Conservation (phyloP, 805 yeast species). For the Jamesozyma rosinii region DNA sequence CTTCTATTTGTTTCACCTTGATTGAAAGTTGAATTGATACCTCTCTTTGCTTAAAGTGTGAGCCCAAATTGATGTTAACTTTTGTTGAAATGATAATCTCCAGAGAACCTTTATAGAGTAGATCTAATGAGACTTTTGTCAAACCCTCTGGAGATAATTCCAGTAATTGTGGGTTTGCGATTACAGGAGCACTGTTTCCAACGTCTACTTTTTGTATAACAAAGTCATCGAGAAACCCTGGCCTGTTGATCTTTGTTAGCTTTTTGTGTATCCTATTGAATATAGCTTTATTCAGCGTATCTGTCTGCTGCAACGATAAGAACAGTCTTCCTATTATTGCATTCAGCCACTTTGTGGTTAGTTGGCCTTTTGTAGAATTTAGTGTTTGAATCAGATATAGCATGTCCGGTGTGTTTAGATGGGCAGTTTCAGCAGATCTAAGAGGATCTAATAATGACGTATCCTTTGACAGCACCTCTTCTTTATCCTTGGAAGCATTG, state of each 20-base stretch:
- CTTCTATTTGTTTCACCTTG: slow-evolving; percentile 58
- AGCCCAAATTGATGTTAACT: slow-evolving; percentile 63
- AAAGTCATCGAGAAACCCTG: slow-evolving; percentile 81
- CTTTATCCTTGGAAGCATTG: slow-evolving; percentile 51
- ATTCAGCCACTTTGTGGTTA: slow-evolving; percentile 83
- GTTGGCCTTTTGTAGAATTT: slow-evolving; percentile 74
- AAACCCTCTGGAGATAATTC: slow-evolving; percentile 77
- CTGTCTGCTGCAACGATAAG: slow-evolving; percentile 65
- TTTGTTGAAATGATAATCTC: slow-evolving; percentile 73
- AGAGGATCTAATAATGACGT: slow-evolving; percentile 44
- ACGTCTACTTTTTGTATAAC: slow-evolving; percentile 61
- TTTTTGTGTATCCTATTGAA: slow-evolving; percentile 57
- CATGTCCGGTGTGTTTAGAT: slow-evolving; percentile 62
- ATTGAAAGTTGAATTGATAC: slow-evolving; percentile 67
- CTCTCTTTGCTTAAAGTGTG: slow-evolving; percentile 65
- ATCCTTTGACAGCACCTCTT: slow-evolving; percentile 15
- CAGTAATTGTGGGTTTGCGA: slow-evolving; percentile 61
- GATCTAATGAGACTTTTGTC: slow-evolving; percentile 47
- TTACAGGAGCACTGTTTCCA: slow-evolving; percentile 72
- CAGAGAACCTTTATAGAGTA: slow-evolving; percentile 68
- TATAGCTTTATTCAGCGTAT: slow-evolving; percentile 48
- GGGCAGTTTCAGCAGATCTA: slow-evolving; percentile 61
- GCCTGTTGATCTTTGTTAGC: slow-evolving; percentile 68
- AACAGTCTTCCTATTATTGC: slow-evolving; percentile 80
- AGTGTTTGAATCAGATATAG: slow-evolving; percentile 64